Evolutionary conservation across 2,329 filamentous ascomycete genomes (phyloP).

Genomic region (Cercospora zeae-maydis): DNA sequence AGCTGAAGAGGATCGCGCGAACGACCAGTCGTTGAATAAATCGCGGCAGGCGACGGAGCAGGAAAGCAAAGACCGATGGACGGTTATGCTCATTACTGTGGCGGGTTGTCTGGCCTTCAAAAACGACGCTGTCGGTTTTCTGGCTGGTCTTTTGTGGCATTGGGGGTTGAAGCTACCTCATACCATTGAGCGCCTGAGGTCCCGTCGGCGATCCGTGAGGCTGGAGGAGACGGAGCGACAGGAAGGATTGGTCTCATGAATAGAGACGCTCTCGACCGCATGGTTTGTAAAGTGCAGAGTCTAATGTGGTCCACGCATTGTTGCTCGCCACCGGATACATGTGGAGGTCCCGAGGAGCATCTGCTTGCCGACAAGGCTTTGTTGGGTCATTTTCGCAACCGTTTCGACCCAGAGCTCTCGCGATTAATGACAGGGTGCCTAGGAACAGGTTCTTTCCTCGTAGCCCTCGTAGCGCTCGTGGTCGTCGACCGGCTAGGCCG

Average conservation of each 20-base stretch:
- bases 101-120: conserved; percentile 78
- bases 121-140: conserved; percentile 85
- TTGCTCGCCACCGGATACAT: neutral
- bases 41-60: conserved; percentile 58
- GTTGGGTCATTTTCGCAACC: conserved; percentile 18
- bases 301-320: neutral
- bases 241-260: conserved; percentile 15
- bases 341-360: neutral
- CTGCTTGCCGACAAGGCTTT: neutral
- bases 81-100: conserved; percentile 84
- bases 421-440: conserved; percentile 27
- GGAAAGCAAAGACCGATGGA: conserved; percentile 74
- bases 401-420: conserved; percentile 21
- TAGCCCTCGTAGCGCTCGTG: conserved; percentile 51
- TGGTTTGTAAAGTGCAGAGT: neutral
- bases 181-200: conserved; percentile 15
- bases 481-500: conserved; percentile 60
- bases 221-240: conserved; percentile 19
- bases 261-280: no score
- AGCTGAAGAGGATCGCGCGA: conserved; percentile 36
- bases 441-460: conserved; percentile 29
- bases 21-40: conserved; percentile 37
- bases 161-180: conserved; percentile 53
- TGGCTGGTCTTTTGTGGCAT: conserved; percentile 76
- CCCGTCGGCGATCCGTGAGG: conserved; percentile 20